Conservation (phyloP, 345 rosid genomes). For the Abelmoschus esculentus region DNA sequence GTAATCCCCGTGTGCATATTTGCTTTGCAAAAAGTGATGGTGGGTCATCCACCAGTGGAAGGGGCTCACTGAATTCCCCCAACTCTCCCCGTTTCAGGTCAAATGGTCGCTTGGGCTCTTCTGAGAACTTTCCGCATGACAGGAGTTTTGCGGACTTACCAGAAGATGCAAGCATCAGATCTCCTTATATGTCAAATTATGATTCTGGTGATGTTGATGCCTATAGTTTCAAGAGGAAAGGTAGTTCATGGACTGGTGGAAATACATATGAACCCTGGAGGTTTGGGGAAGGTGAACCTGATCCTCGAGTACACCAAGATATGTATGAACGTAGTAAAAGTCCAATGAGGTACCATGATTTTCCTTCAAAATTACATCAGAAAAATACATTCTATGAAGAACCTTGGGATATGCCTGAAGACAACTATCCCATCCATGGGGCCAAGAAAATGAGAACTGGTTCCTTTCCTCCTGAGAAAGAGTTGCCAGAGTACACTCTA, state of each 20-base stretch:
- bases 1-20: constrained; percentile 94
- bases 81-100: constrained; percentile 52
- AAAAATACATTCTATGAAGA: constrained; percentile 49
- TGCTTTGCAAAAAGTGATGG: constrained; percentile 82
- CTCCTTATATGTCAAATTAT: constrained; percentile 6
- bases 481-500: constrained; percentile 56
- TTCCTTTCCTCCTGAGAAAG: constrained; percentile 53
- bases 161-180: constrained; percentile 27
- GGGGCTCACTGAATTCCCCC: constrained; percentile 35
- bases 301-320: constrained; percentile 31
- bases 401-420: constrained; percentile 73
- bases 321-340: constrained; percentile 44
- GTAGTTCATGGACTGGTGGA: constrained; percentile 38
- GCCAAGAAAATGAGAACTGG: constrained; percentile 61
- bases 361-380: constrained; percentile 31
- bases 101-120: constrained; percentile 40
- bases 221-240: constrained; percentile 43
- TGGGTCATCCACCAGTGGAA: constrained; percentile 53
- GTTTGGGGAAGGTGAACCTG: constrained; percentile 32
- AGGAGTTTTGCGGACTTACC: constrained; percentile 28
- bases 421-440: constrained; percentile 45
- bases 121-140: constrained; percentile 47
- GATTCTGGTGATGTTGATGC: constrained; percentile 22
- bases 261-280: constrained; percentile 39
- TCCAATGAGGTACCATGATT: constrained; percentile 54